phyloP scores from a whole-genome alignment of 2,329 filamentous ascomycete species.

The Podosphaera xanthii region DNA sequence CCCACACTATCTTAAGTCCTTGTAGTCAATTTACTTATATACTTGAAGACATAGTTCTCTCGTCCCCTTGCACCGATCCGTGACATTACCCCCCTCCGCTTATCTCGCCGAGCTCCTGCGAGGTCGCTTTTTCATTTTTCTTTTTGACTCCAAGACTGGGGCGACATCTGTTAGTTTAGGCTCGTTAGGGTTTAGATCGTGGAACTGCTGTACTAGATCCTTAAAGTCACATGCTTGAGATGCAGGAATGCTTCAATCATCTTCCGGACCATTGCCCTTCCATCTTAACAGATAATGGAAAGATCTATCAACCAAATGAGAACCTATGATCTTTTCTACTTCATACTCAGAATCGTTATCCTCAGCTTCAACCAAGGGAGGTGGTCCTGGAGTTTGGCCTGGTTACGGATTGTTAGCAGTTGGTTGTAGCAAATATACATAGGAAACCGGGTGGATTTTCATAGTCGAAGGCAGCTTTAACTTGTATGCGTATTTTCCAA shows the following conservation, averaged over 20 bases:
- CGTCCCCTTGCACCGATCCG: too few relatives aligned
- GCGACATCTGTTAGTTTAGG: not conserved
- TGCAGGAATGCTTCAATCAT: not conserved
- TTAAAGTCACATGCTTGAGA: not conserved
- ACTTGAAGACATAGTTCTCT: too few relatives aligned
- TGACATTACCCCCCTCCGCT: not conserved
- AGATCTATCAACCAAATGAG: not conserved
- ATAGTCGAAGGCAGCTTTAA: not conserved
- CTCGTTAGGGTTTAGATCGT: not conserved
- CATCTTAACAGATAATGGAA: not conserved
- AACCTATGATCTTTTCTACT: not conserved
- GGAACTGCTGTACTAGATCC: not conserved
- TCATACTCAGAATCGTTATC: not conserved
- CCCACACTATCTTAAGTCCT: too few relatives aligned
- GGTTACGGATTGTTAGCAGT: not conserved
- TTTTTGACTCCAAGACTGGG: not conserved
- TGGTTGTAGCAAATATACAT: not conserved
- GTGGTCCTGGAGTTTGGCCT: not conserved
- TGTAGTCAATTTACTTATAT: too few relatives aligned
- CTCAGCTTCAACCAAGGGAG: not conserved
- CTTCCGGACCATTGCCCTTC: not conserved
- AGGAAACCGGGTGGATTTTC: not conserved
- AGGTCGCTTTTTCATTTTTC: not conserved
- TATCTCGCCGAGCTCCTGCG: not conserved
- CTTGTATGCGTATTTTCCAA: not conserved